phyloP scores from a whole-genome alignment of 148 eudicot genomes.

The Diospyros kaki region DNA sequence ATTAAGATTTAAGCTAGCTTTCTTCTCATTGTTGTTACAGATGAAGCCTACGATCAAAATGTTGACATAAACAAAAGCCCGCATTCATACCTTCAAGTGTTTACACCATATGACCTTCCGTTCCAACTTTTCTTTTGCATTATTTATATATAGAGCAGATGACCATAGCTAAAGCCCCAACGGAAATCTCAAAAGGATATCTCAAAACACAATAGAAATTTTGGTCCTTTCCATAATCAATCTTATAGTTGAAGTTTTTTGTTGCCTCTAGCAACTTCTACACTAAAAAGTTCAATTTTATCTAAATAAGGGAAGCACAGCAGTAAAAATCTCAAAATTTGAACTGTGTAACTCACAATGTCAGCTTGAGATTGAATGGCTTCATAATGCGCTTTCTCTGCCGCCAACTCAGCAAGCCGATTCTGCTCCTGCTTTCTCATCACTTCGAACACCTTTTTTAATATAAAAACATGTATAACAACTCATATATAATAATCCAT shows the following conservation, averaged over 20 bases:
- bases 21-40: too few species aligned
- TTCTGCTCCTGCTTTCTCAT: slow-evolving; percentile 86
- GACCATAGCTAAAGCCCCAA: too few species aligned
- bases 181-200: background rate
- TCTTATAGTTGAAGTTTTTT: background rate
- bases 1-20: too few species aligned
- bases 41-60: too few species aligned
- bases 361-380: slow-evolving; percentile 54
- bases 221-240: background rate
- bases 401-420: slow-evolving; percentile 68
- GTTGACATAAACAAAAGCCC: too few species aligned
- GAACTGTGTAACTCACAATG: slow-evolving; percentile 42
- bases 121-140: background rate
- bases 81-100: too few species aligned
- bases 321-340: background rate
- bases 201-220: background rate
- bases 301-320: background rate
- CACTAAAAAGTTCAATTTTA: background rate
- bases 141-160: background rate
- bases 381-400: slow-evolving; percentile 55
- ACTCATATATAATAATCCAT: too few species aligned
- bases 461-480: too few species aligned
- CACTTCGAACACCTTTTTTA: slow-evolving; percentile 56
- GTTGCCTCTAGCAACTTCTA: background rate
- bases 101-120: background rate